Evolutionary conservation across 805 yeast genomes (phyloP), one percentile per base, ranked within the genome.

Genomic region (Hanseniaspora meyeri): DNA sequence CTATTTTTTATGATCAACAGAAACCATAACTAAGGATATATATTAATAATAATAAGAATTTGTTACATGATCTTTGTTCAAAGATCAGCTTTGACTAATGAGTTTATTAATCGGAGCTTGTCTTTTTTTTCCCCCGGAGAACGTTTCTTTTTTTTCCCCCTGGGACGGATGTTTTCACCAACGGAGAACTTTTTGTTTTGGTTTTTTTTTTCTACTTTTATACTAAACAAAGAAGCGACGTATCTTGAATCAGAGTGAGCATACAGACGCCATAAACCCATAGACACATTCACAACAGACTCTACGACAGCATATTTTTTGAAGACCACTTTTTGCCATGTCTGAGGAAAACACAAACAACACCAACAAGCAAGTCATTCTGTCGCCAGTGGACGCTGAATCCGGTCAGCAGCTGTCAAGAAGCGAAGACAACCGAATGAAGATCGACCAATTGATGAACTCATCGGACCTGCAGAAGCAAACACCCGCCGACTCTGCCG

Each of bases 111-210:
- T 19, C 43, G 43, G 43, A 40, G 10, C n/a, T 45, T 24, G 24
- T 16, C 11, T 12, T n/a, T 45, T n/a, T 17, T n/a, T 27, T 31
- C n/a, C 19, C 19, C 16, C 5, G 6, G 9, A n/a, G 10, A 19
- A 16, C 27, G 27, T 27, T 38, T 27, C 17, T n/a, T 37, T 20
- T 49, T 49, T 37, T 49, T 49, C 27, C 24, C n/a, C 16, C 14
- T 20, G 12, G 19, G 29, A 40, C 43, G 20, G 10, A 19, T 40
- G 29, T 40, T 40, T 40, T 51, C 36, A 19, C 55, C 55, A 51
- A 51, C 55, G 55, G 55, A 51, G 55, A 51, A 51, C 32, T 27
- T 24, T 32, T 19, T 20, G n/a, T n/a, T n/a, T n/a, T n/a, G n/a
- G n/a, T 17, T n/a, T 24, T 24, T 24, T 24, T 24, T 24, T 24